Evolutionary conservation across 2,329 filamentous ascomycete genomes (phyloP).

Genomic region (Aspergillus puulaauensis): DNA sequence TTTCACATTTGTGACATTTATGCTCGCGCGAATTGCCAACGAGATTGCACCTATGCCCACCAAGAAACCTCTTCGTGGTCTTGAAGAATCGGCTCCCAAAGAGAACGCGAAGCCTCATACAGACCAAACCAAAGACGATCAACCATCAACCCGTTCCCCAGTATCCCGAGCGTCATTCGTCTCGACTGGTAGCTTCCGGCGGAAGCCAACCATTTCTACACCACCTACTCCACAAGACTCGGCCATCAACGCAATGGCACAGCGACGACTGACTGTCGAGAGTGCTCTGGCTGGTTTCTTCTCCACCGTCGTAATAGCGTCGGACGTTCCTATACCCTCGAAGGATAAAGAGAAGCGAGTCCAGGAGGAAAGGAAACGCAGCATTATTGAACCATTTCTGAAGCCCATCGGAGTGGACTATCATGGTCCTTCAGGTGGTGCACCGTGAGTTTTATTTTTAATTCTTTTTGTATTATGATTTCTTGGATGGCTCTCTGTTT

Average conservation of each 20-base stretch:
- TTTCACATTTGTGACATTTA: slow-evolving; percentile 82
- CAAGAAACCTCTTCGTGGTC: slow-evolving; percentile 12
- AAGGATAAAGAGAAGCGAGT: slow-evolving; percentile 61
- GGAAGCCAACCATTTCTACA: slow-evolving; percentile 24
- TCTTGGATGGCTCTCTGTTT: neutral
- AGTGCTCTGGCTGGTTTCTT: slow-evolving; percentile 66
- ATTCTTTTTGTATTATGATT: neutral
- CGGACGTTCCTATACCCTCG: slow-evolving; percentile 33
- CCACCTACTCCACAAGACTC: slow-evolving; percentile 25
- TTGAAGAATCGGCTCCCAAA: slow-evolving; percentile 2
- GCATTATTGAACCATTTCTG: slow-evolving; percentile 70
- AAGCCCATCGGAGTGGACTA: slow-evolving; percentile 39
- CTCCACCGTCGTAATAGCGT: slow-evolving; percentile 61
- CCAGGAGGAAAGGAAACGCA: slow-evolving; percentile 63
- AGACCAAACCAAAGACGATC: slow-evolving; percentile 9
- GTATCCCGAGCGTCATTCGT: slow-evolving; percentile 29
- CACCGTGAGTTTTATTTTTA: slow-evolving; percentile 7
- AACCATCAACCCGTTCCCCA: slow-evolving; percentile 13
- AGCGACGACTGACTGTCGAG: slow-evolving; percentile 59
- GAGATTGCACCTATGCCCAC: slow-evolving; percentile 51
- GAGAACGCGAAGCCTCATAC: slow-evolving; percentile 1
- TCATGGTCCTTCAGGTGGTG: slow-evolving; percentile 33
- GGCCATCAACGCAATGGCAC: slow-evolving; percentile 28
- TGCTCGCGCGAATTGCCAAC: slow-evolving; percentile 61
- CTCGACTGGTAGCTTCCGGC: slow-evolving; percentile 30